Evolutionary conservation across 176 grass and related monocot species (phyloP).

Genomic region (Avena eriantha): DNA sequence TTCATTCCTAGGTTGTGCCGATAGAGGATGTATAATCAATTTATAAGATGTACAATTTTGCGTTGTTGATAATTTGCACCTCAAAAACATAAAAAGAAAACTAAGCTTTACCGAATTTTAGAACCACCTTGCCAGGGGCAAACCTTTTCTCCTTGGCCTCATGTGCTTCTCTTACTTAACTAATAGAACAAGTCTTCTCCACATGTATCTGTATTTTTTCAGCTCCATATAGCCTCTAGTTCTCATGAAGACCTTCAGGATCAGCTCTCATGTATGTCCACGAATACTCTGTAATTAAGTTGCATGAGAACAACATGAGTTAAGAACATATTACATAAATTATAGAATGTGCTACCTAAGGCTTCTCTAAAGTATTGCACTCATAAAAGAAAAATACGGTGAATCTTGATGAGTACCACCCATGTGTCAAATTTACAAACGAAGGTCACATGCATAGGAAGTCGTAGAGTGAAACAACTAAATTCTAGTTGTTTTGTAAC

Average conservation of each 20-base stretch:
- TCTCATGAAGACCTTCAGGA: slow-evolving; percentile 81
- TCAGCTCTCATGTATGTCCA: slow-evolving; percentile 99
- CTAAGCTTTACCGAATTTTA: slow-evolving; percentile 53
- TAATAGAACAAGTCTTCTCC: slow-evolving; percentile 77
- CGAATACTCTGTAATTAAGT: slow-evolving; percentile 71
- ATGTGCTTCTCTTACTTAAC: slow-evolving; percentile 83
- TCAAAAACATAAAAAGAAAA: too few relatives aligned
- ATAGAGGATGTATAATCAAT: too few relatives aligned
- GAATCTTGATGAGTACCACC: not conserved
- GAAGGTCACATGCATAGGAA: not conserved
- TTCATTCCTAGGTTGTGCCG: too few relatives aligned
- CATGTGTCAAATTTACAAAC: not conserved
- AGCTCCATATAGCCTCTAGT: slow-evolving; percentile 62
- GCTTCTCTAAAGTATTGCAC: slow-evolving; percentile 21
- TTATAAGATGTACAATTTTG: too few relatives aligned
- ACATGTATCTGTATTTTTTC: slow-evolving; percentile 92
- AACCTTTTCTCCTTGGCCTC: slow-evolving; percentile 81
- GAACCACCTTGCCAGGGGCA: slow-evolving; percentile 85
- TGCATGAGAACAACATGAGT: slow-evolving; percentile 8
- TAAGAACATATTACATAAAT: slow-evolving; percentile 34
- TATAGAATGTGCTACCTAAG: not conserved
- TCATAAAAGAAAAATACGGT: not conserved
- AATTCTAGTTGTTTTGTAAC: too few relatives aligned
- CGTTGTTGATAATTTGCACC: too few relatives aligned
- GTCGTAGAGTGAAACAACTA: not conserved